phyloP scores from a whole-genome alignment of 768 basidiomycete genomes.

The Cyclocybe aegerita region DNA sequence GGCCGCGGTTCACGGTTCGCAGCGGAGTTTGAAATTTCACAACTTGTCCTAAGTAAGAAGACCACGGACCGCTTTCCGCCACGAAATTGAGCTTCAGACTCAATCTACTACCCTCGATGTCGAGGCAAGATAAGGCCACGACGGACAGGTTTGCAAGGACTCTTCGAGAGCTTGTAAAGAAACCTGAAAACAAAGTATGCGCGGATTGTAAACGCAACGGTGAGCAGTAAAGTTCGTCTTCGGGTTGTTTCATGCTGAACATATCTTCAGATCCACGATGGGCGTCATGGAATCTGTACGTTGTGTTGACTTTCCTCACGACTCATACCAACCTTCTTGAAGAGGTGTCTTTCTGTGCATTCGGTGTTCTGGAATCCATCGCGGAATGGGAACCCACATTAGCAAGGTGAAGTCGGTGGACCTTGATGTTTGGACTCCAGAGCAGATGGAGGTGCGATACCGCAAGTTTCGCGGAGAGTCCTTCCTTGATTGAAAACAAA shows the following conservation, averaged over 20 bases:
- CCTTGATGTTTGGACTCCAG: slow-evolving; percentile 95
- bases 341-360: slow-evolving; percentile 96
- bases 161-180: slow-evolving; percentile 85
- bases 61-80: too few relatives aligned
- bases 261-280: slow-evolving; percentile 80
- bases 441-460: slow-evolving; percentile 85
- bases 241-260: slow-evolving; percentile 1
- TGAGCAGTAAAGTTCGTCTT: slow-evolving; percentile 31
- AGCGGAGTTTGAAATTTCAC: too few relatives aligned
- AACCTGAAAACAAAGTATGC: slow-evolving; percentile 90
- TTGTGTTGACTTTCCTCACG: slow-evolving; percentile 1
- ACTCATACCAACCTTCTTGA: slow-evolving; percentile 6
- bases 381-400: slow-evolving; percentile 98
- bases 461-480: neutral
- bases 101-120: slow-evolving; percentile 25
- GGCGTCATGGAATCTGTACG: slow-evolving; percentile 96
- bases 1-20: too few relatives aligned
- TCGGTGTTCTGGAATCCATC: slow-evolving; percentile 95
- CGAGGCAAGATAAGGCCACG: slow-evolving; percentile 78
- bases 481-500: neutral
- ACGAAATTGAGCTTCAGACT: too few relatives aligned
- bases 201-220: slow-evolving; percentile 98
- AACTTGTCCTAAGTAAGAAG: too few relatives aligned
- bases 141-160: slow-evolving; percentile 77
- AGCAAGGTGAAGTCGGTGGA: slow-evolving; percentile 97